Evolutionary conservation across 2,329 filamentous ascomycete species (phyloP).

Genomic region (Nemania diffusa): DNA sequence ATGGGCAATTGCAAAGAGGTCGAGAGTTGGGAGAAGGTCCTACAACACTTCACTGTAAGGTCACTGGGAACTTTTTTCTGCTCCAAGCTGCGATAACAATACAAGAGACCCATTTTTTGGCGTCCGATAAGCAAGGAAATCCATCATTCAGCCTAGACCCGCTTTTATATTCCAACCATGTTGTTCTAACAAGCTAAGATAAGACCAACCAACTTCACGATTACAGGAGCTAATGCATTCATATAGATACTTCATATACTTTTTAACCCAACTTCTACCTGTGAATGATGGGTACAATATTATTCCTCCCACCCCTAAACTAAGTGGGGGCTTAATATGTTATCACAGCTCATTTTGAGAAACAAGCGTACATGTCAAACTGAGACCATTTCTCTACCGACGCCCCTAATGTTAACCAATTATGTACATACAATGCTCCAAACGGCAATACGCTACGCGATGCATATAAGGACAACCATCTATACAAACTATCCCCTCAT

Average conservation of each 20-base stretch:
- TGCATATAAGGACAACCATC: background rate
- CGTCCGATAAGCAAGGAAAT: constrained; percentile 31
- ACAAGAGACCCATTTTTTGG: constrained; percentile 28
- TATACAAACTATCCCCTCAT: background rate
- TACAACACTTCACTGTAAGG: background rate
- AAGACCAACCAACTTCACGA: background rate
- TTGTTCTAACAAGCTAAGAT: constrained; percentile 9
- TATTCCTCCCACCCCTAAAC: too few relatives aligned
- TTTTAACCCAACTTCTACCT: background rate
- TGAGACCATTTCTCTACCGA: background rate
- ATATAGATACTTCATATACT: background rate
- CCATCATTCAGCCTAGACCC: constrained; percentile 6
- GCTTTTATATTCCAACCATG: constrained; percentile 24
- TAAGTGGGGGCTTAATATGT: too few relatives aligned
- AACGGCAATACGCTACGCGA: background rate
- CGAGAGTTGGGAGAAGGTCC: background rate
- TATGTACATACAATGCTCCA: background rate
- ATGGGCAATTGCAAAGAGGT: constrained; percentile 25
- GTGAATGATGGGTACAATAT: too few relatives aligned
- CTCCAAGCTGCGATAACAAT: constrained; percentile 27
- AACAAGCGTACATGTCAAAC: background rate
- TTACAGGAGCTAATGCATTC: background rate
- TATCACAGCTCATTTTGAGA: background rate
- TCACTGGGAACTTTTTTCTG: constrained; percentile 31
- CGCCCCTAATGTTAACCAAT: background rate